Conservation (phyloP, 495 filamentous ascomycete species). For the Thermochaetoides thermophila region DNA sequence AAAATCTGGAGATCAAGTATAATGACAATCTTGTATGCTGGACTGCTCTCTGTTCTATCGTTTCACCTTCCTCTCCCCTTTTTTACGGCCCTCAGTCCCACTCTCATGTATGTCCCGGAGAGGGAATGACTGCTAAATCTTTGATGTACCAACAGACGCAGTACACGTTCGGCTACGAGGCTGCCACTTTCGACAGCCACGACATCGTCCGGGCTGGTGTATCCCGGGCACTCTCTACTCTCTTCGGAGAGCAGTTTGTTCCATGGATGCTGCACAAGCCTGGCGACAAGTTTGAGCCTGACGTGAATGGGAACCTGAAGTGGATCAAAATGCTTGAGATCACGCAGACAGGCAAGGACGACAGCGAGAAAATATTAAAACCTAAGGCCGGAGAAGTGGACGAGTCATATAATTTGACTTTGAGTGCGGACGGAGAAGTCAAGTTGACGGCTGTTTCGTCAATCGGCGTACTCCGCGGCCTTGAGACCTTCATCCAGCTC, state of each 20-base stretch:
- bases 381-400: conserved; percentile 47
- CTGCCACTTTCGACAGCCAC: conserved; percentile 24
- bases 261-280: conserved; percentile 64
- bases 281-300: conserved; percentile 46
- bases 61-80: conserved; percentile 7
- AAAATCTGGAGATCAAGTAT: conserved; percentile 38
- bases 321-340: conserved; percentile 43
- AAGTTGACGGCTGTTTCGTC: conserved; percentile 46
- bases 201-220: conserved; percentile 36
- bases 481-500: conserved; percentile 60
- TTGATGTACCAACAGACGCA: conserved; percentile 24
- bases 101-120: conserved; percentile 1
- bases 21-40: conserved; percentile 39
- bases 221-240: conserved; percentile 28
- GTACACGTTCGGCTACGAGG: conserved; percentile 26
- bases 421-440: conserved; percentile 37
- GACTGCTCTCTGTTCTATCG: conserved; percentile 6
- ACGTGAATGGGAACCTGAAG: conserved; percentile 21
- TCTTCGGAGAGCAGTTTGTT: conserved; percentile 48
- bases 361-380: conserved; percentile 37
- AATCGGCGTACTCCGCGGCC: conserved; percentile 48
- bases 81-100: too few species aligned
- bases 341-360: conserved; percentile 40
- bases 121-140: conserved; percentile 14
- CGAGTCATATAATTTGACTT: conserved; percentile 54